Percentiles rank a stretch among this genome's conserved stretches.
Evolutionary conservation across 2,329 filamentous ascomycete species (phyloP).

Genomic region (Aspergillus puulaauensis): DNA sequence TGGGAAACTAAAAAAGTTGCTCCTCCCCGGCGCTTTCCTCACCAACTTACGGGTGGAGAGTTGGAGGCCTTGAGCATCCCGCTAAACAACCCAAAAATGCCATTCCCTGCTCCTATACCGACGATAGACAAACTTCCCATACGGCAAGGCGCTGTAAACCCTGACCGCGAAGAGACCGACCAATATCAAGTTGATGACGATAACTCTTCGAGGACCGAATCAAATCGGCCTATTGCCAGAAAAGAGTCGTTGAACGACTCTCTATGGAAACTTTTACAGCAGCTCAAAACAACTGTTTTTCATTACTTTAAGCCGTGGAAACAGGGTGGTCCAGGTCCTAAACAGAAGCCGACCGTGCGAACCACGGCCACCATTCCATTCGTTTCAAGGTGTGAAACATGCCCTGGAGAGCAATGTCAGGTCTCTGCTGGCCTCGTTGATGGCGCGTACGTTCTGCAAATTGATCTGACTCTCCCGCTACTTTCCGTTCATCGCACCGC

Average conservation of each 20-base stretch:
- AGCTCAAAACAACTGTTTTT: not conserved
- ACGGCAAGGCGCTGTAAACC: constrained; percentile 1
- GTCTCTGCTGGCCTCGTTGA: not conserved
- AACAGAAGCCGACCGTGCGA: not conserved
- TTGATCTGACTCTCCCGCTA: not conserved
- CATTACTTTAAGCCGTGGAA: not conserved
- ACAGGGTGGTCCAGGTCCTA: not conserved
- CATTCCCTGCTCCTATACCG: constrained; percentile 17
- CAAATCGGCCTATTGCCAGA: not conserved
- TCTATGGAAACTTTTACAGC: not conserved
- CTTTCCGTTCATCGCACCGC: not conserved
- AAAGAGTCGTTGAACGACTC: not conserved
- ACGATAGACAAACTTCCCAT: constrained; percentile 16
- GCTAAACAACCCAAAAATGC: constrained; percentile 10
- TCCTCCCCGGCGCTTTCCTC: constrained; percentile 5
- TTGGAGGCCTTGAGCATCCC: not conserved
- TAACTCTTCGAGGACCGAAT: not conserved
- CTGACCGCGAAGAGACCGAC: not conserved
- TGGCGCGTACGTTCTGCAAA: constrained; percentile 3
- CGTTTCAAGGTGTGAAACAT: not conserved
- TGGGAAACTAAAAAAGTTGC: constrained; percentile 2
- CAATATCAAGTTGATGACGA: not conserved
- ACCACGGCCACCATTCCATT: not conserved
- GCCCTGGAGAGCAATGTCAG: not conserved
- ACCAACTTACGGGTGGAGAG: not conserved